Evolutionary conservation across 2,329 filamentous ascomycete genomes (phyloP), one percentile per base, ranked within the genome.

Genomic region (Claviceps monticola): DNA sequence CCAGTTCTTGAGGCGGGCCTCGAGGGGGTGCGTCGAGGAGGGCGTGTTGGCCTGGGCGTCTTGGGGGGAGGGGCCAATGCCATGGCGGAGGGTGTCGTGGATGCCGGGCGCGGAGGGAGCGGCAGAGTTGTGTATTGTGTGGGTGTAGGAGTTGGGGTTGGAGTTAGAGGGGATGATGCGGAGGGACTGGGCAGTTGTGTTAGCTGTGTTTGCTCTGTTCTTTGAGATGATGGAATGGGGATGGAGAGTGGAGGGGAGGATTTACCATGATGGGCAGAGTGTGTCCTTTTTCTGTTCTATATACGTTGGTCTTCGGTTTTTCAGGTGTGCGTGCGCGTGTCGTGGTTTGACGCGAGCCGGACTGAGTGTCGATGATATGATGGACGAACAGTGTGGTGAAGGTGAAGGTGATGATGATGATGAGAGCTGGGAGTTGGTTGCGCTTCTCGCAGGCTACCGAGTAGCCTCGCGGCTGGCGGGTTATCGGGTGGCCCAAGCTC

Each of bases 71-170:
- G 80, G 82, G 60, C 82, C 81, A 58, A 95, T 78, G 70, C 90
- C 89, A 56, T 83, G 75, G 64, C 93, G 90, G 60, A 98, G 85
- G 17, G 86, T 90, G 74, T 97, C 93, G 76, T 94, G 90, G 57
- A 97, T 76, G 60, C 91, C 91, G 0, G 90, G 90, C 16, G 89
- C 91, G 1, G 91, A 96, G 60, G 93, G 93, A 4, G 93, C 93
- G 52, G 79, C 81, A 60, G 78, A 76, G 58, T 76, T 78, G 64
- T 76, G 68, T 53, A 75, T 62, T 59, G 75, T 71, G 72, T 86
- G 84, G 62, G 74, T 76, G 71, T 80, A 83, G 65, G 79, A 76
- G 59, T 75, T 79, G 61, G 81, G 70, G 74, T 91, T 80, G 59
- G 74, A 65, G 61, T 82, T 69, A 55, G 81, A 67, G 65, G 93